Conservation (phyloP, 2,329 filamentous ascomycete genomes). For the Aschersonia sp. region DNA sequence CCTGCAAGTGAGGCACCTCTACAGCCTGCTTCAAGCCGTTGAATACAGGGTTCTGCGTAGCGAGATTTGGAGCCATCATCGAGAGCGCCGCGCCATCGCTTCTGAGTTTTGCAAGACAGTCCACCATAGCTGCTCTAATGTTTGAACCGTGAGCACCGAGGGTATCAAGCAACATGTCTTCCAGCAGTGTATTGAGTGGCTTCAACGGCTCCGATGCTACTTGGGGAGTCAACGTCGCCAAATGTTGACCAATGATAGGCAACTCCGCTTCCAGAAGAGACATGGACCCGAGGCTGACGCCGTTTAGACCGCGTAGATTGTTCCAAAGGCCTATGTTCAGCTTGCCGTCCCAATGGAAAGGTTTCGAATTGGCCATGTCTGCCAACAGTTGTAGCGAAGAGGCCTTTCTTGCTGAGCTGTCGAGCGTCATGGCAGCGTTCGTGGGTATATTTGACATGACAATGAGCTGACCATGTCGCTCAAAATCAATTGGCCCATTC, state of each 20-base stretch:
- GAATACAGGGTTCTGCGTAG: slow-evolving; percentile 6
- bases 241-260: slow-evolving; percentile 40
- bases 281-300: slow-evolving; percentile 44
- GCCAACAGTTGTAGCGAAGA: slow-evolving; percentile 31
- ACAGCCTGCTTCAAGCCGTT: slow-evolving; percentile 11
- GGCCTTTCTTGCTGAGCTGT: slow-evolving; percentile 19
- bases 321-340: slow-evolving; percentile 33
- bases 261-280: slow-evolving; percentile 51
- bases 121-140: slow-evolving; percentile 13
- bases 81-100: slow-evolving; percentile 6
- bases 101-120: slow-evolving; percentile 12
- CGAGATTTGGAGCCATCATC: slow-evolving; percentile 1
- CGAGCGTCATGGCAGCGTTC: slow-evolving; percentile 16
- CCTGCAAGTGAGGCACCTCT: slow-evolving; percentile 20
- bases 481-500: neutral
- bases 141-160: slow-evolving; percentile 22
- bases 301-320: slow-evolving; percentile 34
- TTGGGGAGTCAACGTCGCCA: slow-evolving; percentile 33
- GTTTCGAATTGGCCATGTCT: slow-evolving; percentile 24
- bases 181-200: slow-evolving; percentile 33
- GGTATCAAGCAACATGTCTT: slow-evolving; percentile 27
- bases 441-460: slow-evolving; percentile 31
- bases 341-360: slow-evolving; percentile 25
- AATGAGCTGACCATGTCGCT: slow-evolving; percentile 22
- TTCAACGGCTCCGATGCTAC: slow-evolving; percentile 34